Percentiles rank a stretch among this genome's conserved stretches.
Conservation (phyloP, 352 stramenopile genomes). For the Pelagophyceae sp. region DNA sequence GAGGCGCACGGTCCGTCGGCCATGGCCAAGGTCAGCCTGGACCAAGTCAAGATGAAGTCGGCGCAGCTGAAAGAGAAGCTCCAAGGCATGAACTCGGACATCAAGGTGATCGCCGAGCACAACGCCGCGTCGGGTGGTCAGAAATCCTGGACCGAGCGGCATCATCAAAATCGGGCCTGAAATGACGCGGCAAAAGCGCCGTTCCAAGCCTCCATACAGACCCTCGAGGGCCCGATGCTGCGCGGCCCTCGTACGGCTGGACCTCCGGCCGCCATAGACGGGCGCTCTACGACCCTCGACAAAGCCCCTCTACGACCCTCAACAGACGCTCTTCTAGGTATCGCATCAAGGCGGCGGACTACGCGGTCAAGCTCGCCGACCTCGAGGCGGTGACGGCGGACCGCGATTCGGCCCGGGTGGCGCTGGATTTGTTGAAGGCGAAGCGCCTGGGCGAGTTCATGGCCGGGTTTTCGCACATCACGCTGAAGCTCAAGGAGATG, state of each 20-base stretch:
- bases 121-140: too few species aligned
- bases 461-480: slow-evolving; percentile 95
- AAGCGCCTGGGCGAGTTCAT: slow-evolving; percentile 98
- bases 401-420: slow-evolving; percentile 77
- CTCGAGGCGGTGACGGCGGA: slow-evolving; percentile 83
- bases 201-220: too few species aligned
- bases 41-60: slow-evolving; percentile 86
- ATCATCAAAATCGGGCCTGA: too few species aligned
- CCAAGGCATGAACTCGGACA: slow-evolving; percentile 76
- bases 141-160: too few species aligned
- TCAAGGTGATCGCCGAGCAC: slow-evolving; percentile 58
- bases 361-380: slow-evolving; percentile 71
- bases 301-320: too few species aligned
- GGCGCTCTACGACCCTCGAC: too few species aligned
- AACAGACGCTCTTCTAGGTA: too few species aligned
- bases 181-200: too few species aligned
- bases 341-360: slow-evolving; percentile 86
- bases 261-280: too few species aligned
- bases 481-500: slow-evolving; percentile 99
- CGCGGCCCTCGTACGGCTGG: too few species aligned
- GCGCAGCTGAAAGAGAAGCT: slow-evolving; percentile 77
- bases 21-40: slow-evolving; percentile 71
- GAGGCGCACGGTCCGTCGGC: slow-evolving; percentile 60
- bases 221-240: not conserved
- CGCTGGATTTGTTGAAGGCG: slow-evolving; percentile 90